Evolutionary conservation across 169 alveolate species (phyloP).

Genomic region (Amoebophrya sp.): DNA sequence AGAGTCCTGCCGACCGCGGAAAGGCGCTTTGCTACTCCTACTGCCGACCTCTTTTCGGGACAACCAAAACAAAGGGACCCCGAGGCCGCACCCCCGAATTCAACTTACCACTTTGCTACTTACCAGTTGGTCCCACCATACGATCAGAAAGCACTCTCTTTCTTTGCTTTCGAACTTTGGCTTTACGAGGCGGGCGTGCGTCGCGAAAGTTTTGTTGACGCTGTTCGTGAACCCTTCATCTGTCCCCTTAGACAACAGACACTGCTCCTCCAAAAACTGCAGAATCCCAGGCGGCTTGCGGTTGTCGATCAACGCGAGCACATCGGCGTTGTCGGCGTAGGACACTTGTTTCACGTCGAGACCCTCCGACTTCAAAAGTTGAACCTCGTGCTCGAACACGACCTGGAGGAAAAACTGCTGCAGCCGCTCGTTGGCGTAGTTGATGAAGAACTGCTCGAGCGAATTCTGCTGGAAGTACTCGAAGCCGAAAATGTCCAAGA

Average conservation of each 20-base stretch:
- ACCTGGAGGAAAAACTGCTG: conserved; percentile 66
- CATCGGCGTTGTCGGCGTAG: neutral
- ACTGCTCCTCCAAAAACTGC: neutral
- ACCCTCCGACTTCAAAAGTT: neutral
- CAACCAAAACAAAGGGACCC: no score
- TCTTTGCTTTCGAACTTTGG: neutral
- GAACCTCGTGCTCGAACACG: conserved; percentile 60
- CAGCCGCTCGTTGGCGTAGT: conserved; percentile 69
- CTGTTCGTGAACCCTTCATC: neutral
- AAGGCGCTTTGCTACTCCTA: no score
- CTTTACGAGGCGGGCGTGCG: neutral
- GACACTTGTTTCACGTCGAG: neutral
- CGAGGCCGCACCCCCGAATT: no score
- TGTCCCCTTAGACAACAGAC: neutral
- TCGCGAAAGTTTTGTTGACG: neutral
- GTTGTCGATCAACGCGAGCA: neutral
- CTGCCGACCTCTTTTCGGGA: no score
- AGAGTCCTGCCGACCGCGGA: no score
- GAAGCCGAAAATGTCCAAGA: conserved; percentile 69
- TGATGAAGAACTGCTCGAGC: conserved; percentile 65
- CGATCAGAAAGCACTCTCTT: neutral
- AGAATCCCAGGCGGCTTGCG: neutral
- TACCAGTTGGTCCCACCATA: no score
- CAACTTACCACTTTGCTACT: no score
- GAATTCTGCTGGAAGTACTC: conserved; percentile 65